phyloP scores from a whole-genome alignment of 805 yeast species.

The Pichia nanzhaoensis region DNA sequence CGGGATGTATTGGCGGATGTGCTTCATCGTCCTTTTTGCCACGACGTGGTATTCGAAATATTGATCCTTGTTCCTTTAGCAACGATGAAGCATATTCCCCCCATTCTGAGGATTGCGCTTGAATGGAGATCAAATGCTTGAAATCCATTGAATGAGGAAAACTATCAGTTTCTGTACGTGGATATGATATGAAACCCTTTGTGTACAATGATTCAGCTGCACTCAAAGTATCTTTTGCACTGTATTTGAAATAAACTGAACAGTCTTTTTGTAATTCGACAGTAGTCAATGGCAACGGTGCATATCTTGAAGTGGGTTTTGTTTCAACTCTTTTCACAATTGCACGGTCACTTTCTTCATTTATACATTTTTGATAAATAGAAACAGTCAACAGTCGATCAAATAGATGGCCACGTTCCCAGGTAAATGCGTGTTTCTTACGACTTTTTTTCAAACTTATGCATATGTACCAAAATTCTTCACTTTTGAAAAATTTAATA shows the following conservation, averaged over 20 bases:
- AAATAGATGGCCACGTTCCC: constrained; percentile 69
- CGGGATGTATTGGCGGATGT: constrained; percentile 97
- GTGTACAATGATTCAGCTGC: constrained; percentile 83
- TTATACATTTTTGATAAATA: constrained; percentile 63
- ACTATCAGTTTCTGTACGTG: constrained; percentile 93
- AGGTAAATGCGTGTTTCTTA: constrained; percentile 42
- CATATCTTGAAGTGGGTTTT: constrained; percentile 65
- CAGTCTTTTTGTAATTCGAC: constrained; percentile 90
- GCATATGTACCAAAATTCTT: constrained; percentile 72
- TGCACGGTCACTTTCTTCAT: constrained; percentile 38
- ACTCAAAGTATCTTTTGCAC: constrained; percentile 72
- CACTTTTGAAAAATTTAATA: constrained; percentile 63
- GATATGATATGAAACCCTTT: constrained; percentile 83
- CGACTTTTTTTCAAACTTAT: constrained; percentile 42
- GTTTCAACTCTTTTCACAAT: constrained; percentile 43
- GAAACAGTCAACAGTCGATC: constrained; percentile 61
- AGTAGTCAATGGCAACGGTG: constrained; percentile 90
- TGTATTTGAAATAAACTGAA: constrained; percentile 61
- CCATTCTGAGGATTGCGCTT: constrained; percentile 53
- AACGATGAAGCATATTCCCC: constrained; percentile 57
- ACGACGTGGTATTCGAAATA: constrained; percentile 59
- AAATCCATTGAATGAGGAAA: constrained; percentile 78
- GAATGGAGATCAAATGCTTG: constrained; percentile 51
- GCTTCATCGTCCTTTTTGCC: constrained; percentile 91
- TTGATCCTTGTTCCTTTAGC: constrained; percentile 27